These are phyloP conservation scores for Mycena rosella DNA, from an alignment of 768 basidiomycete species.

Conservation along the genomic window DNA sequence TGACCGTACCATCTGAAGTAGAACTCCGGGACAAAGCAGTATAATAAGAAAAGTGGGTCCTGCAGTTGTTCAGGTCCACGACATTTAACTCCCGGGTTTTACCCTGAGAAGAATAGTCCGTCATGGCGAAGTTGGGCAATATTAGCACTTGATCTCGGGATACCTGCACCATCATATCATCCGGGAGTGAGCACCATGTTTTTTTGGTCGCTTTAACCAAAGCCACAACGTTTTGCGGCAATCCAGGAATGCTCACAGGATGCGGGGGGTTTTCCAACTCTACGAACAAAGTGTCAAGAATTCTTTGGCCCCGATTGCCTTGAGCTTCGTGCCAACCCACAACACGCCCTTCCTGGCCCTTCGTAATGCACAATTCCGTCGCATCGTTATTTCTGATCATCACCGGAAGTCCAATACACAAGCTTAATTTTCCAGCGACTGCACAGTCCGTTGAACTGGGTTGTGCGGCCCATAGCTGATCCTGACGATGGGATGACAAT, in stretches of 20 bases:
- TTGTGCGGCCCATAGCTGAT: constrained; percentile 1
- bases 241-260: constrained; percentile 22
- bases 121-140: too few species aligned
- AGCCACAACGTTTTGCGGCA: too few species aligned
- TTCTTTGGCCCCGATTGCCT: constrained; percentile 25
- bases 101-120: constrained; percentile 47
- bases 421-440: constrained; percentile 41
- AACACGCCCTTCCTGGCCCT: constrained; percentile 48
- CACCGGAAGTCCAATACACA: constrained; percentile 51
- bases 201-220: constrained; percentile 11
- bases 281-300: constrained; percentile 48
- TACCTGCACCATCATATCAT: too few species aligned
- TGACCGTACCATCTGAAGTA: constrained; percentile 38
- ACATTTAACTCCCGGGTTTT: constrained; percentile 44
- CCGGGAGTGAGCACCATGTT: too few species aligned
- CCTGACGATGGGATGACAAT: neutral
- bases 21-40: constrained; percentile 47
- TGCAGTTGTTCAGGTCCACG: constrained; percentile 41
- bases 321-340: constrained; percentile 41
- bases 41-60: constrained; percentile 46
- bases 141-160: too few species aligned
- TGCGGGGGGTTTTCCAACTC: constrained; percentile 42
- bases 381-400: constrained; percentile 49
- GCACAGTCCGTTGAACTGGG: constrained; percentile 6
- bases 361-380: constrained; percentile 51